Percentiles rank a stretch among this genome's conserved stretches.
Conservation (phyloP, 257 asterid species). For the Agastache rugosa region DNA sequence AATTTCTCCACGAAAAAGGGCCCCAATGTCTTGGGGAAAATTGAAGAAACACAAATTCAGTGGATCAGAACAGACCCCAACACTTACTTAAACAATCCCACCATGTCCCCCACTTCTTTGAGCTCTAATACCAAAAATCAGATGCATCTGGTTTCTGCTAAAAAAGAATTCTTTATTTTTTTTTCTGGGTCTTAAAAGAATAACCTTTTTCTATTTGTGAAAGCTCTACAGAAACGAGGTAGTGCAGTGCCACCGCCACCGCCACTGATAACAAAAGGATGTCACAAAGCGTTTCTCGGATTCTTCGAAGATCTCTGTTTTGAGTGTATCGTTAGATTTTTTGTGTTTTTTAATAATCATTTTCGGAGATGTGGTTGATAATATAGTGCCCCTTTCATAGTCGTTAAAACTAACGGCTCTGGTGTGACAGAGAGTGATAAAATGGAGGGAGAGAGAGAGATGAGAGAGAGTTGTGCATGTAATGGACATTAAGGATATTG, state of each 20-base stretch:
- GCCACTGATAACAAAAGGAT: no score
- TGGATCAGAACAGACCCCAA: slow-evolving; percentile 40
- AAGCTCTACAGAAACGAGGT: slow-evolving; percentile 22
- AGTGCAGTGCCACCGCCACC: slow-evolving; percentile 42
- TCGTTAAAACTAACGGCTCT: slow-evolving; percentile 20
- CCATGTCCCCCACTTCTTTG: slow-evolving; percentile 35
- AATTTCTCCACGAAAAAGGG: slow-evolving; percentile 35
- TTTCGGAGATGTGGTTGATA: background rate
- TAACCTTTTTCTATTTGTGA: background rate
- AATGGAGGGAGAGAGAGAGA: no score
- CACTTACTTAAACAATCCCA: slow-evolving; percentile 38
- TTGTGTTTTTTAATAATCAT: background rate
- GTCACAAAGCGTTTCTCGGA: slow-evolving; percentile 37
- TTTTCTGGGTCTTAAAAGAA: background rate
- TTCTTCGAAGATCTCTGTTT: slow-evolving; percentile 26
- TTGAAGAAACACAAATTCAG: slow-evolving; percentile 24
- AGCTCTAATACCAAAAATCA: slow-evolving; percentile 12
- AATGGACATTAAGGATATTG: no score
- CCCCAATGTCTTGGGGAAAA: slow-evolving; percentile 37
- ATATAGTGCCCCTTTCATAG: slow-evolving; percentile 13
- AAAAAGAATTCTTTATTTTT: no score
- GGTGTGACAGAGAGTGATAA: no score
- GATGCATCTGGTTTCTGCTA: slow-evolving; percentile 7
- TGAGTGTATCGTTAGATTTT: slow-evolving; percentile 18
- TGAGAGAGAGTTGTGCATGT: no score